phyloP scores from a whole-genome alignment of 108 stramenopile species.

The Cyclostephanos tholiformis region DNA sequence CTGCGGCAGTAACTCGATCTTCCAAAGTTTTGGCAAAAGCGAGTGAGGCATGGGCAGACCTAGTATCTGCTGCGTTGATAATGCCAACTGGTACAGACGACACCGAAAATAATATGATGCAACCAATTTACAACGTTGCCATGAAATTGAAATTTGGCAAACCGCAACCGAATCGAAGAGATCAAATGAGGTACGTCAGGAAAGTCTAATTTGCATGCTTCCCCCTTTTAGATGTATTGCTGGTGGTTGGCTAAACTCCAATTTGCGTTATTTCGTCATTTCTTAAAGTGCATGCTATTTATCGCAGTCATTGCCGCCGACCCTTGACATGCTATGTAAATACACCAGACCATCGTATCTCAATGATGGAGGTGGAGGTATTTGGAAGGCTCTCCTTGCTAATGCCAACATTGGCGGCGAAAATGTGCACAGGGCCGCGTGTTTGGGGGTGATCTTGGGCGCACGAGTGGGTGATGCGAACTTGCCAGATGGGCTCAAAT shows the following conservation, averaged over 20 bases:
- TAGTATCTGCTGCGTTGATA: slow-evolving; percentile 43
- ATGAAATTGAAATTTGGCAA: slow-evolving; percentile 36
- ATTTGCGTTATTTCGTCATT: slow-evolving; percentile 4
- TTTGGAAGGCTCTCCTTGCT: slow-evolving; percentile 69
- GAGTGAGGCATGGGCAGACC: slow-evolving; percentile 50
- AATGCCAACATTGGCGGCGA: slow-evolving; percentile 92
- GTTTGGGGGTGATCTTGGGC: slow-evolving; percentile 83
- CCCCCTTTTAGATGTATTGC: not conserved
- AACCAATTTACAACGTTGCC: slow-evolving; percentile 33
- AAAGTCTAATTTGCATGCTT: not conserved
- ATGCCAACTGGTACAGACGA: slow-evolving; percentile 23
- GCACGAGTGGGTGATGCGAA: slow-evolving; percentile 56
- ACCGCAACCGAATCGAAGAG: slow-evolving; percentile 25
- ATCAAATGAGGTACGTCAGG: slow-evolving; percentile 51
- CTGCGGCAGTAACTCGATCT: slow-evolving; percentile 62
- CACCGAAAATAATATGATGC: slow-evolving; percentile 28
- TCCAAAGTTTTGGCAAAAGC: slow-evolving; percentile 50
- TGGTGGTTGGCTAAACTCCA: not conserved
- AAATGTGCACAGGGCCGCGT: slow-evolving; percentile 85
- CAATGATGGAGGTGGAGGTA: slow-evolving; percentile 22
- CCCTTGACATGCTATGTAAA: slow-evolving; percentile 74
- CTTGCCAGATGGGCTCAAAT: slow-evolving; percentile 54
- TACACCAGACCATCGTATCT: slow-evolving; percentile 44
- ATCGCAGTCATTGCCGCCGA: slow-evolving; percentile 59
- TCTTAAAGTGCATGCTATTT: slow-evolving; percentile 78